Conservation (phyloP, 441 rosid species). For the Euphorbia corollata region DNA sequence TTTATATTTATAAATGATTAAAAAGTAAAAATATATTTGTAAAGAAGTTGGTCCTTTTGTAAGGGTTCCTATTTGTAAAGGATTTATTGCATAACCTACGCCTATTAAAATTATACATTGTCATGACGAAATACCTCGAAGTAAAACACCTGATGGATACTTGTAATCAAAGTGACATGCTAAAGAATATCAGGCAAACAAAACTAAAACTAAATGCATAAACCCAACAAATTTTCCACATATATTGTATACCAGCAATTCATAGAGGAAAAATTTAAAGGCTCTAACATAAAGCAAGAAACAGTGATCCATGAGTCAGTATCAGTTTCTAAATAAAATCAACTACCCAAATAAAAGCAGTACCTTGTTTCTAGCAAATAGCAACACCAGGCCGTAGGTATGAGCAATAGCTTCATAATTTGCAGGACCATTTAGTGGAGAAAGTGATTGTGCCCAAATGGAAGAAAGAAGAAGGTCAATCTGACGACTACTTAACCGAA, state of each 20-base stretch:
- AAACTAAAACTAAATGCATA: not conserved
- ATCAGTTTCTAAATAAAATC: not conserved
- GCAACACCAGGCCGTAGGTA: slow-evolving; percentile 66
- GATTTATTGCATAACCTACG: too few species aligned
- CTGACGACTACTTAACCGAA: slow-evolving; percentile 83
- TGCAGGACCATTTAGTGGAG: slow-evolving; percentile 67
- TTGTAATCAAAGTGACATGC: not conserved
- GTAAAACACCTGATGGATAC: too few species aligned
- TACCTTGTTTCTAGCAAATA: slow-evolving; percentile 77
- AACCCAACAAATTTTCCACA: not conserved
- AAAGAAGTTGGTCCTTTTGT: too few species aligned
- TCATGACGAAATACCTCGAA: too few species aligned
- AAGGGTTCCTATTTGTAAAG: too few species aligned
- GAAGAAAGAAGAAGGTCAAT: slow-evolving; percentile 77
- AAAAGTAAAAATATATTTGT: too few species aligned
- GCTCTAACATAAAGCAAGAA: not conserved
- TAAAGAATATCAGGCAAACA: too few species aligned
- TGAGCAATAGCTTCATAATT: slow-evolving; percentile 92
- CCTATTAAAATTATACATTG: too few species aligned
- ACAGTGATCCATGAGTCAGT: not conserved
- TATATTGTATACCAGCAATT: not conserved
- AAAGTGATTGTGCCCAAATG: slow-evolving; percentile 86
- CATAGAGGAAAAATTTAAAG: not conserved
- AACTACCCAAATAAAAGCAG: slow-evolving; percentile 6
- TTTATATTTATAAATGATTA: too few species aligned